A percentile compares a stretch with the other conserved stretches of the same genome.
Conservation (phyloP, 495 filamentous ascomycete genomes). For the Neurospora sp. region DNA sequence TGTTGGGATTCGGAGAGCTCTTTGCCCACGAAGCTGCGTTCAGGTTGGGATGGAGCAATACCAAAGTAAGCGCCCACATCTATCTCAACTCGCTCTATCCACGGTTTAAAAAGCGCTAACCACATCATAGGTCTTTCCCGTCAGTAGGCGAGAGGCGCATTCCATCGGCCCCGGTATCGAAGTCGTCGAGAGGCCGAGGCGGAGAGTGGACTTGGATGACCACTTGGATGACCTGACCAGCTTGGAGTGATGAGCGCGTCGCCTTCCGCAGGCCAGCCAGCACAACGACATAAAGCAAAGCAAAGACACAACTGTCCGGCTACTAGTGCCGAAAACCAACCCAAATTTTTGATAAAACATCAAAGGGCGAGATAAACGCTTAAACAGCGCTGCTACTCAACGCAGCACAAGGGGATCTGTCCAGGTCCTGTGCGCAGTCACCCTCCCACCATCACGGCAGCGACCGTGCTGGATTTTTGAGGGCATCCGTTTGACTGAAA, state of each 20-base stretch:
- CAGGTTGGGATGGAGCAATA: slow-evolving; percentile 82
- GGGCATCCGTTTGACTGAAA: neutral
- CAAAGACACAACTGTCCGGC: slow-evolving; percentile 4
- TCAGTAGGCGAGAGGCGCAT: slow-evolving; percentile 31
- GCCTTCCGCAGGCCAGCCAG: neutral
- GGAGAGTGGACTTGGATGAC: slow-evolving; percentile 18
- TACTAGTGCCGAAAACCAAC: slow-evolving; percentile 7
- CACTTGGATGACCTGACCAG: slow-evolving; percentile 34
- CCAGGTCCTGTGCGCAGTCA: neutral
- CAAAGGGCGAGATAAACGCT: neutral
- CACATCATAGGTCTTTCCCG: slow-evolving; percentile 39
- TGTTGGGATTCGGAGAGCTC: slow-evolving; percentile 95
- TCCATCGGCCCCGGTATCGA: slow-evolving; percentile 46
- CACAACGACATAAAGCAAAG: neutral
- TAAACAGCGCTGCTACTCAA: neutral
- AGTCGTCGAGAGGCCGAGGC: slow-evolving; percentile 29
- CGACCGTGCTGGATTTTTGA: neutral
- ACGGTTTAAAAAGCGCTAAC: neutral
- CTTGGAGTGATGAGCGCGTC: slow-evolving; percentile 30
- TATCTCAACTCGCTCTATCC: neutral
- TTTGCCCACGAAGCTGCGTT: slow-evolving; percentile 94
- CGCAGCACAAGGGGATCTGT: neutral
- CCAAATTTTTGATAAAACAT: neutral
- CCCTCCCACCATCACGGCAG: neutral
- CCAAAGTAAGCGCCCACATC: slow-evolving; percentile 55